Percentiles rank a stretch among this genome's conserved stretches.
phyloP scores from a whole-genome alignment of 371 early-diverging fungal species.

The Batkoa obscura region DNA sequence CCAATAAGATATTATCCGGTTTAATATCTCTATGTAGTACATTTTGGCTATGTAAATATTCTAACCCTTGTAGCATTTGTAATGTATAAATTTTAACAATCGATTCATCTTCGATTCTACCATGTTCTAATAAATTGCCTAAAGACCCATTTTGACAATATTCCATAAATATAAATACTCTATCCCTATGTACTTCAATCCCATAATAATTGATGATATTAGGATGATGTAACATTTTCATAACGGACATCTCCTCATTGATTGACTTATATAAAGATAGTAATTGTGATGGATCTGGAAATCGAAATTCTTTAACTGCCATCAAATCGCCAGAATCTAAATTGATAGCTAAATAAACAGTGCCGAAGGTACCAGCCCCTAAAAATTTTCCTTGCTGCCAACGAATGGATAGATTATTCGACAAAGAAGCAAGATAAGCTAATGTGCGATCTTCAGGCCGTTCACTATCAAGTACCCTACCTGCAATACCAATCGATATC shows the following conservation, averaged over 20 bases:
- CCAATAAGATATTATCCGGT: conserved; percentile 67
- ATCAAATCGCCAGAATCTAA: conserved; percentile 71
- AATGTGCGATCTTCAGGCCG: conserved; percentile 60
- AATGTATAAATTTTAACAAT: conserved; percentile 53
- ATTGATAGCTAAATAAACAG: conserved; percentile 67
- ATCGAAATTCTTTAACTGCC: conserved; percentile 86
- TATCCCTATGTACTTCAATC: conserved; percentile 79
- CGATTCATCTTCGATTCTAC: conserved; percentile 52
- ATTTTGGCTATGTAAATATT: conserved; percentile 68
- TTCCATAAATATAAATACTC: conserved; percentile 87
- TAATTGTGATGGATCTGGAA: conserved; percentile 51
- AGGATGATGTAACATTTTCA: conserved; percentile 74
- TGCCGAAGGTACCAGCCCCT: conserved; percentile 77
- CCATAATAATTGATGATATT: conserved; percentile 81
- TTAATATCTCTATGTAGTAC: conserved; percentile 89
- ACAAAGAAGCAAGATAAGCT: conserved; percentile 50
- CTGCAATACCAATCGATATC: conserved; percentile 35
- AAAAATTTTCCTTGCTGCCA: conserved; percentile 78
- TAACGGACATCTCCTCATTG: conserved; percentile 76
- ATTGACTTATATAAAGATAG: conserved; percentile 49
- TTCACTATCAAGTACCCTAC: conserved; percentile 58
- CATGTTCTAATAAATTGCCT: conserved; percentile 54
- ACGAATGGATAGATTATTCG: conserved; percentile 50
- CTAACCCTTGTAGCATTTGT: conserved; percentile 74
- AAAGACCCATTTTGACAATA: conserved; percentile 74